Conservation (phyloP, 2,329 filamentous ascomycete genomes). For the Ophiocordyceps camponoti-saundersi region DNA sequence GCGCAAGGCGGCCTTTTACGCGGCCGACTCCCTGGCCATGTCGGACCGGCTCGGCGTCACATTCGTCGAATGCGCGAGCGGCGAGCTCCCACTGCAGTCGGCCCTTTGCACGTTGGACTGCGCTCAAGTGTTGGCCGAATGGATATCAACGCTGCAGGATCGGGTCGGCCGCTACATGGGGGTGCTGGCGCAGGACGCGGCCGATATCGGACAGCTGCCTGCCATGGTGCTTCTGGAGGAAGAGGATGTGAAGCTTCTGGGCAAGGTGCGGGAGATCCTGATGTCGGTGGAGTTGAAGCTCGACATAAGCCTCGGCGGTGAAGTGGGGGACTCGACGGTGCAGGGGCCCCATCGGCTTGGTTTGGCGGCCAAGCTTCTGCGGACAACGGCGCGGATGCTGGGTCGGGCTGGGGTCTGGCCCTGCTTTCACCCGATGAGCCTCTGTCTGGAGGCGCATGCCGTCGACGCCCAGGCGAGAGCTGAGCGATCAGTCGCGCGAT, state of each 20-base stretch:
- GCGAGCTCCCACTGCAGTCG: conserved; percentile 77
- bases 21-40: conserved; percentile 79
- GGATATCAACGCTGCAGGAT: conserved; percentile 85
- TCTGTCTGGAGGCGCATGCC: conserved; percentile 37
- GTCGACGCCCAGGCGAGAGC: conserved; percentile 32
- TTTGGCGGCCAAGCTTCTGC: conserved; percentile 69
- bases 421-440: conserved; percentile 37
- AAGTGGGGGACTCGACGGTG: conserved; percentile 34
- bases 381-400: conserved; percentile 72
- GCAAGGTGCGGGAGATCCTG: conserved; percentile 68
- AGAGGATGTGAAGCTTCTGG: conserved; percentile 72
- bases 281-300: conserved; percentile 66
- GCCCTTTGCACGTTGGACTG: conserved; percentile 91
- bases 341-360: conserved; percentile 47
- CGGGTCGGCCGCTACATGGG: conserved; percentile 82
- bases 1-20: conserved; percentile 88
- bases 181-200: conserved; percentile 65
- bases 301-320: conserved; percentile 23
- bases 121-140: conserved; percentile 83
- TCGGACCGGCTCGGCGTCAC: conserved; percentile 73
- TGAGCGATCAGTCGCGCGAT: conserved; percentile 30
- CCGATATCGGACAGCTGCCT: conserved; percentile 65
- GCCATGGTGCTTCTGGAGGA: conserved; percentile 83
- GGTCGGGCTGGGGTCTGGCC: conserved; percentile 88
- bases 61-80: conserved; percentile 67